Evolutionary conservation across 2,329 filamentous ascomycete species (phyloP), one percentile per base, ranked within the genome.

Genomic region (Nothopassalora personata): DNA sequence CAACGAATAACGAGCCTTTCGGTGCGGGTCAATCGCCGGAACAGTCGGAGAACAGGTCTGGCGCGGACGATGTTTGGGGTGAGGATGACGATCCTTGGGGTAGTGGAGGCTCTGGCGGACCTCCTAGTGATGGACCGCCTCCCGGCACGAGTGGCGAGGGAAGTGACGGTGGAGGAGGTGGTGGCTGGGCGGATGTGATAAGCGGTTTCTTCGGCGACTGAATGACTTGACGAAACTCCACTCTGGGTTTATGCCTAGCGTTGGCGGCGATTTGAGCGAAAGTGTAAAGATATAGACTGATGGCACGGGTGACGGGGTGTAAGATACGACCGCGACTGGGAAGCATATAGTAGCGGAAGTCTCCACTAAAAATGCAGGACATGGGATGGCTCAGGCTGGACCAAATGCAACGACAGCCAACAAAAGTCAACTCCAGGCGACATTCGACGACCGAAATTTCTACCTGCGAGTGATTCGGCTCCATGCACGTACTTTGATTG

Each of bases 91-190:
- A 70, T 57, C 64, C 62, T 15, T 72, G 68, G 72, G 64, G 68
- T 15, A 50, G 60, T 23, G 67, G 65, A 33, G 72, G 72, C n/a
- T n/a, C 47, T 5, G 49, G 49, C 27, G 39, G 39, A 15, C 39
- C 39, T n/a, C 72, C 72, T 68, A 72, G 74, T 6, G 67, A 66
- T 27, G 67, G 67, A 27, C 64, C 68, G 6, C 60, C 66, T 34
- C 68, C 74, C 19, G 72, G 65, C 33, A 74, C 66, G 19, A 71
- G 68, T 39, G 56, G 56, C 43, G 60, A 56, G 53, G 53, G 31
- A 59, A 58, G 49, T 58, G 59, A 11, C 56, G 58, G 33, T 63
- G 59, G 31, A 49, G 62, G 58, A 27, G 62, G 60, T 18, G 60
- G 63, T 19, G 61, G 64, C 1, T 59, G 53, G 49, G n/a, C 57